Percentiles rank a stretch among this genome's conserved stretches.
Evolutionary conservation across 768 basidiomycete species (phyloP).

Genomic region (Leccinum subgranulosum): DNA sequence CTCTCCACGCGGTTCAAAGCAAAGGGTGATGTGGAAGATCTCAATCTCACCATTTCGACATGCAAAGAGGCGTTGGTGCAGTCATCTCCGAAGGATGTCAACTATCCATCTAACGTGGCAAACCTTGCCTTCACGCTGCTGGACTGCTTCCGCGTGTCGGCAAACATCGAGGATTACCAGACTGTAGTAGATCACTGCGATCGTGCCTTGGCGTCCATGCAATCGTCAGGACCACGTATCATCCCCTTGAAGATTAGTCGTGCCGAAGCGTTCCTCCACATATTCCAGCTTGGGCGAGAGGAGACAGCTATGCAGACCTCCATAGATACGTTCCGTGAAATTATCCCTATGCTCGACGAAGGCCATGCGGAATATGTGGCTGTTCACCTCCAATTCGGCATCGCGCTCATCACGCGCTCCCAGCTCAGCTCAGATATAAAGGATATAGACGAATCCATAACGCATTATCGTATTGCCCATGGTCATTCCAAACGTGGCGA

Average conservation of each 20-base stretch:
- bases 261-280: conserved; percentile 15
- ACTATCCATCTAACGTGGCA: conserved; percentile 1
- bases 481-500: conserved; percentile 7
- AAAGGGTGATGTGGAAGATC: conserved; percentile 14
- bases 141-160: conserved; percentile 3
- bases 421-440: neutral
- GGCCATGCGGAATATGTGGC: conserved; percentile 10
- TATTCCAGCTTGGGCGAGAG: conserved; percentile 8
- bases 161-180: conserved; percentile 15
- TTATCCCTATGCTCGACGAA: conserved; percentile 8
- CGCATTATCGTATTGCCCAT: conserved; percentile 10
- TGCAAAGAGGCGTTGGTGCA: conserved; percentile 17
- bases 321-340: conserved; percentile 13
- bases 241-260: conserved; percentile 10
- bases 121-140: conserved; percentile 7
- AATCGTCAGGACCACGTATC: neutral
- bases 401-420: conserved; percentile 21
- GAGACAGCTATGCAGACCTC: conserved; percentile 4
- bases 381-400: conserved; percentile 11
- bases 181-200: conserved; percentile 22
- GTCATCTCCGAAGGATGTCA: neutral
- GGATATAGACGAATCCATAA: conserved; percentile 28
- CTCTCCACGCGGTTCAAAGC: conserved; percentile 14
- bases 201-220: conserved; percentile 7
- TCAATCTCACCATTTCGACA: conserved; percentile 10